Percentiles rank a stretch among this genome's conserved stretches.
These are phyloP conservation scores for Plectosphaerella cucumerina DNA, from an alignment of 2,329 filamentous ascomycete genomes.

Conservation along the genomic window DNA sequence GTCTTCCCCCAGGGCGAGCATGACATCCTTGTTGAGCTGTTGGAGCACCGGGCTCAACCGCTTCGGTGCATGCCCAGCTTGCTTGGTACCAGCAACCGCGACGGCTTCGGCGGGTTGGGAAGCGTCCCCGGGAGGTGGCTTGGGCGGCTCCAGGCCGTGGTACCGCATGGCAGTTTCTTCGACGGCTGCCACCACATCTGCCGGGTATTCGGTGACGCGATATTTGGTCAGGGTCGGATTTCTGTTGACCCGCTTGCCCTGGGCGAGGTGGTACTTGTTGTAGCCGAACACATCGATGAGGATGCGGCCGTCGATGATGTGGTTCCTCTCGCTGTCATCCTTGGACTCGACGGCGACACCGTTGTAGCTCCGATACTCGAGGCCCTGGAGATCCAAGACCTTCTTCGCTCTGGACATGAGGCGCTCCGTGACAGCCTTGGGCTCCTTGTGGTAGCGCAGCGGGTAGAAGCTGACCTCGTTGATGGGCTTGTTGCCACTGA, in stretches of 20 bases:
- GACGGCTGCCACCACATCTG: not conserved
- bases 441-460: constrained; percentile 24
- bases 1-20: constrained; percentile 31
- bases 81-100: too few species aligned
- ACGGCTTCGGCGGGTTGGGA: not conserved
- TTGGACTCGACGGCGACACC: constrained; percentile 30
- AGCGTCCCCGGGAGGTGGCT: constrained; percentile 2
- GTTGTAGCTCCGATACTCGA: constrained; percentile 35
- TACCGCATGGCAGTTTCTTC: too few species aligned
- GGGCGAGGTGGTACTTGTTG: constrained; percentile 33
- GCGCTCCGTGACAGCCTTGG: constrained; percentile 20
- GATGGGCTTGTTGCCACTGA: constrained; percentile 35
- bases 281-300: constrained; percentile 37
- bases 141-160: too few species aligned
- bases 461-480: constrained; percentile 34
- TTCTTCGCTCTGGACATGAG: constrained; percentile 30
- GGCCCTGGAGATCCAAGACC: constrained; percentile 35
- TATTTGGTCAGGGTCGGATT: constrained; percentile 22
- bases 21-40: constrained; percentile 30
- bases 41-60: constrained; percentile 28
- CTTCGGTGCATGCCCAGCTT: constrained; percentile 3
- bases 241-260: constrained; percentile 28
- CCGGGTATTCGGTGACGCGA: not conserved
- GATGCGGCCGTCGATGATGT: constrained; percentile 35
- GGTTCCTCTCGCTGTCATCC: constrained; percentile 17